Evolutionary conservation across 192 early-diverging fungal genomes (phyloP), one percentile per base, ranked within the genome.

Genomic region (Dissophora globulifera): DNA sequence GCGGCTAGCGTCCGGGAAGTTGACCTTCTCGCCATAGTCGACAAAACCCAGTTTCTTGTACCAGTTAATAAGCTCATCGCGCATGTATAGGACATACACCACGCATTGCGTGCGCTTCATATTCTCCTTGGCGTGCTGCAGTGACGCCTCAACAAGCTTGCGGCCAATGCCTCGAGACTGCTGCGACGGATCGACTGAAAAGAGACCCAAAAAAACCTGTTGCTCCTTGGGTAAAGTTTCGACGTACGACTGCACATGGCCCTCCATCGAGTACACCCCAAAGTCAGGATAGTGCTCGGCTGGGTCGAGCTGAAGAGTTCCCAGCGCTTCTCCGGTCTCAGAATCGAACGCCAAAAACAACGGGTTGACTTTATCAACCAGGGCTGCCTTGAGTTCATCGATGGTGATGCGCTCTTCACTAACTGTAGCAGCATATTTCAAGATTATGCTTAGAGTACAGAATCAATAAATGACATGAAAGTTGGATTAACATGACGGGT

Each of bases 151-250:
- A 12, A 85, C 65, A 1, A 85, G 60, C 51, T 80, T 81, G 40
- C 81, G 75, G 26, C 84, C 84, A 42, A 85, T 81, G 16, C 84
- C 84, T 12, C 78, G 47, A 13, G 84, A 85, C 51, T 85, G 84
- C 35, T 78, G 67, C 1, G 55, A 19, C 22, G 79, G 84, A 40
- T 69, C 63, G 4, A 85, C 84, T 35, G 78, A 80, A 33, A 85
- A 79, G 19, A 85, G 62, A 3, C 84, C 84, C n/a, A 85, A 33
- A 42, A 81, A 62, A 4, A 81, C 72, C 30, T 83, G 79, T n/a
- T 70, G n/a, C 23, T 68, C 58, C 30, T 76, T 76, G 19, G 62
- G 50, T 5, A 56, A 7, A 3, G 25, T 1, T 26, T 76, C 72
- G 15, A 33, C 29, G 42, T 76, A 56, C 16, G 63, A 25, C 1